Percentiles rank a stretch among this genome's conserved stretches.
Conservation (phyloP, 2,329 filamentous ascomycete genomes). For the Pleoardoris graminearum region DNA sequence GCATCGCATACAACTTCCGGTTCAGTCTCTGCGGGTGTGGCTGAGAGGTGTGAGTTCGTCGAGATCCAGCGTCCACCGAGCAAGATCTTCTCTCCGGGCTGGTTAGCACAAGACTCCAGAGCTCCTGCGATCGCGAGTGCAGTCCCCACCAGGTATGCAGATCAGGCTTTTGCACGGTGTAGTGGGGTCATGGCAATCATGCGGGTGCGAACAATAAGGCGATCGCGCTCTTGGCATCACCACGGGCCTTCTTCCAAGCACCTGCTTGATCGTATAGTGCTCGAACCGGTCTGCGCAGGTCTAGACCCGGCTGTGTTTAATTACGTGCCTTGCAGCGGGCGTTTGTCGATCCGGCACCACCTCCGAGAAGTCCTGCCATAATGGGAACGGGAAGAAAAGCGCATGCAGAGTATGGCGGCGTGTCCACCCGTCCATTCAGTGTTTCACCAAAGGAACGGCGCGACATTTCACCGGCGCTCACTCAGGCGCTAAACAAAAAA, state of each 20-base stretch:
- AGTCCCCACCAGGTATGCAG: background rate
- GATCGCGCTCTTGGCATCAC: background rate
- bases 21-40: no score
- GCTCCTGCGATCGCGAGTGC: background rate
- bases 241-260: background rate
- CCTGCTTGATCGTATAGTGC: background rate
- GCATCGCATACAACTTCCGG: no score
- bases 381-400: background rate
- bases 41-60: no score
- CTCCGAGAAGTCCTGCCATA: background rate
- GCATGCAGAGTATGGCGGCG: background rate
- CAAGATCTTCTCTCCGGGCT: background rate
- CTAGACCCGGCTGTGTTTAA: background rate
- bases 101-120: no score
- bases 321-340: background rate
- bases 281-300: background rate
- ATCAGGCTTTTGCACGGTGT: slow-evolving; percentile 1
- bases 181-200: background rate
- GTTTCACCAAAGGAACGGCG: no score
- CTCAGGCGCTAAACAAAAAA: no score
- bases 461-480: no score
- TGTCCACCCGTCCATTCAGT: background rate
- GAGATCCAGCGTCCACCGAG: background rate
- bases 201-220: background rate
- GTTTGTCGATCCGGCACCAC: background rate